A percentile compares a stretch with the other conserved stretches of the same genome.
These are phyloP conservation scores for Plenodomus tracheiphilus DNA, from an alignment of 2,329 filamentous ascomycete species.

Conservation along the genomic window DNA sequence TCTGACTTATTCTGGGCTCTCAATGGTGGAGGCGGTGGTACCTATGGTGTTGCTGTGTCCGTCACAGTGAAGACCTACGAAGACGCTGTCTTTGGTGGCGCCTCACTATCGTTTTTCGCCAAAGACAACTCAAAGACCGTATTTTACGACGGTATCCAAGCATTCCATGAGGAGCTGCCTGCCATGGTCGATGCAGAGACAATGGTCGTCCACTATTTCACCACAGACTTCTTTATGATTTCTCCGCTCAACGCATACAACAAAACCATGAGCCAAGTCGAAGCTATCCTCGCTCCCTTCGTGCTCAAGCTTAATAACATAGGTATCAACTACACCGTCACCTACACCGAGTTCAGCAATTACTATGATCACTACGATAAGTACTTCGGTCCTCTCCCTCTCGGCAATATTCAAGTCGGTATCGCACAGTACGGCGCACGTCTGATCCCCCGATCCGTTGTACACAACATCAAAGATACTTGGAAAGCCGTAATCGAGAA, in stretches of 20 bases:
- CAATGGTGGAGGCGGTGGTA: conserved; percentile 31
- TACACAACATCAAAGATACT: conserved; percentile 14
- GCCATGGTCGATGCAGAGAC: conserved; percentile 23
- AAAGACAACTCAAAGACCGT: conserved; percentile 11
- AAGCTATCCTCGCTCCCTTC: conserved; percentile 21
- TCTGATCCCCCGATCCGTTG: conserved; percentile 18
- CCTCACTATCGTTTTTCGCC: conserved; percentile 14
- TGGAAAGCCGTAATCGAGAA: conserved; percentile 19
- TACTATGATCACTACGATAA: conserved; percentile 30
- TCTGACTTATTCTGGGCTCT: conserved; percentile 35
- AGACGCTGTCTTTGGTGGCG: conserved; percentile 18
- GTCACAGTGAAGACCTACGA: conserved; percentile 26
- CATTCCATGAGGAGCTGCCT: conserved; percentile 21
- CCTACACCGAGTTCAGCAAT: conserved; percentile 14
- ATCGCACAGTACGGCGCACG: conserved; percentile 22
- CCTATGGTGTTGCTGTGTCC: conserved; percentile 28
- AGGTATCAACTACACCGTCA: conserved; percentile 15
- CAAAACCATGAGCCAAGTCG: conserved; percentile 15
- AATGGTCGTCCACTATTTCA: conserved; percentile 23
- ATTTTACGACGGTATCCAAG: conserved; percentile 23
- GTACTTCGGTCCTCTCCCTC: conserved; percentile 24
- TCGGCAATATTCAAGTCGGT: conserved; percentile 23
- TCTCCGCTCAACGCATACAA: conserved; percentile 26
- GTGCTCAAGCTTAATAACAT: conserved; percentile 13
- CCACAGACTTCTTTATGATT: conserved; percentile 17